These are phyloP conservation scores for Penicillium atrosanguineum DNA, from an alignment of 495 filamentous ascomycete species.

Conservation along the genomic window DNA sequence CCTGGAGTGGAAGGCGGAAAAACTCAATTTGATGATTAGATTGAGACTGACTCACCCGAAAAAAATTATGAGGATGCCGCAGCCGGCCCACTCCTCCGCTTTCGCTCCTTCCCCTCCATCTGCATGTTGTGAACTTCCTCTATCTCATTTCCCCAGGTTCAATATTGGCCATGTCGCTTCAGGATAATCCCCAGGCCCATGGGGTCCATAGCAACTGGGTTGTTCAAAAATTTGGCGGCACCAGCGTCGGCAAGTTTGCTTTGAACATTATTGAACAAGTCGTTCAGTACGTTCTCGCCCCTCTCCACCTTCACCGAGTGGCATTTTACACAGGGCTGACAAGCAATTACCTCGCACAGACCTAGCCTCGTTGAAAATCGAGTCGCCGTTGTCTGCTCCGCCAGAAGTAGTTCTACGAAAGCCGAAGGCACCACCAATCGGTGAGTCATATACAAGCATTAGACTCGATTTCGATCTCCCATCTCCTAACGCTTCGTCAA, in stretches of 20 bases:
- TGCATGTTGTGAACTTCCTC: constrained; percentile 7
- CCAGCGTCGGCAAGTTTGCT: constrained; percentile 68
- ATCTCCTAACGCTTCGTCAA: constrained; percentile 2
- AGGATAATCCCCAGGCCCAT: constrained; percentile 3
- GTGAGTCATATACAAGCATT: constrained; percentile 53
- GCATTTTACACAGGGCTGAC: constrained; percentile 6
- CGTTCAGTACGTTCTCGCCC: constrained; percentile 52
- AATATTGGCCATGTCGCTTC: constrained; percentile 14
- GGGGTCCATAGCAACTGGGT: constrained; percentile 54
- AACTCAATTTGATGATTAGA: constrained; percentile 17
- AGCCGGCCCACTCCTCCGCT: constrained; percentile 35
- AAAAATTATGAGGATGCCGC: constrained; percentile 8
- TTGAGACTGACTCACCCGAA: constrained; percentile 13
- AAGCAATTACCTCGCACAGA: constrained; percentile 40
- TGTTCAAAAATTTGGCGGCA: constrained; percentile 86
- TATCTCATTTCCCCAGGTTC: constrained; percentile 5
- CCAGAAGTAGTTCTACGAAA: constrained; percentile 86
- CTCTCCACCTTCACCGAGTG: not conserved
- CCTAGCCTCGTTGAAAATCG: constrained; percentile 62
- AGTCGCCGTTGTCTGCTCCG: constrained; percentile 90
- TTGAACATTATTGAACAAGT: constrained; percentile 72
- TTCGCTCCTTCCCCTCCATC: constrained; percentile 24
- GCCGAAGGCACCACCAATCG: constrained; percentile 90
- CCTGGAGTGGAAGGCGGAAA: constrained; percentile 26
- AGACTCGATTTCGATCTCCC: not conserved